phyloP scores from a whole-genome alignment of 495 filamentous ascomycete species.

The Aspergillus campestris region DNA sequence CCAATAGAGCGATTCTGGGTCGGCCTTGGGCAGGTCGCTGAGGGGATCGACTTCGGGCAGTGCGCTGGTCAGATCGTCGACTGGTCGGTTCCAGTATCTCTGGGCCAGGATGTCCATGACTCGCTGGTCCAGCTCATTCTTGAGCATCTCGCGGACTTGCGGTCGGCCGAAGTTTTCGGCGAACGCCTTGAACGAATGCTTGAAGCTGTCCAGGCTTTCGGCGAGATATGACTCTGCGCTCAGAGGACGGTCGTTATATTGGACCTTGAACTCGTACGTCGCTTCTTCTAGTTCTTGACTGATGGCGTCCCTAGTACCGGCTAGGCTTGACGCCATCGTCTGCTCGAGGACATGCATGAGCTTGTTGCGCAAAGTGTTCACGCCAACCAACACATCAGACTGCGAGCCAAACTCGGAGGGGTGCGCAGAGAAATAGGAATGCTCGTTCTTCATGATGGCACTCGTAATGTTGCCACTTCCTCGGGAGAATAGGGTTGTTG shows the following conservation, averaged over 20 bases:
- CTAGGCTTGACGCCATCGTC: constrained; percentile 87
- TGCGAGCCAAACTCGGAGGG: constrained; percentile 69
- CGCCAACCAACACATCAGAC: constrained; percentile 66
- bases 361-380: constrained; percentile 81
- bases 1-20: constrained; percentile 81
- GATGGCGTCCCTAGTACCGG: constrained; percentile 82
- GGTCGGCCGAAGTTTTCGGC: constrained; percentile 81
- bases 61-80: constrained; percentile 59
- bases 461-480: constrained; percentile 74
- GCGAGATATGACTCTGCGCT: constrained; percentile 95
- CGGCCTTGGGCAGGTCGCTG: constrained; percentile 68
- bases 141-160: constrained; percentile 82
- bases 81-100: constrained; percentile 96
- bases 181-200: constrained; percentile 94
- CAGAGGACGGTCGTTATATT: constrained; percentile 94
- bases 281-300: constrained; percentile 94
- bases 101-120: constrained; percentile 93
- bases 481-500: constrained; percentile 74
- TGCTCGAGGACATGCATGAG: constrained; percentile 96
- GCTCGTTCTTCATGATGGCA: constrained; percentile 81
- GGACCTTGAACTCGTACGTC: constrained; percentile 98
- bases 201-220: constrained; percentile 90
- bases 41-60: constrained; percentile 63
- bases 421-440: constrained; percentile 78
- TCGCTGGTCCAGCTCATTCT: constrained; percentile 86